A percentile compares a stretch with the other conserved stretches of the same genome.
These are phyloP conservation scores for Jacaranda copaia DNA, from an alignment of 257 asterid species.

Conservation along the genomic window DNA sequence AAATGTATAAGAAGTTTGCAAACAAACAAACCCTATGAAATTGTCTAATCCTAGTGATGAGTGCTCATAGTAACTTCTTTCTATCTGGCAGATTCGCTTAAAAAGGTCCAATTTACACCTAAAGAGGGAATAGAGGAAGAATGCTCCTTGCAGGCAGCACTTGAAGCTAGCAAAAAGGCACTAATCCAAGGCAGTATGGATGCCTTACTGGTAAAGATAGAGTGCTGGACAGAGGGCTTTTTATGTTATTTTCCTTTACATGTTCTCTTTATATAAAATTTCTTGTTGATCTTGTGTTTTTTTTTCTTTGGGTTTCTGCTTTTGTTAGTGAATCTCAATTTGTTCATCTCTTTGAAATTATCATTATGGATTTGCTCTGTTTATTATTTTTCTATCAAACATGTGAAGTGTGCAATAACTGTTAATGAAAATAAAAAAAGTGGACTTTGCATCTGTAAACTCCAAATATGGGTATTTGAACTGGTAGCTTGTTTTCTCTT, in stretches of 20 bases:
- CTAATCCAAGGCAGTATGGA: slow-evolving; percentile 82
- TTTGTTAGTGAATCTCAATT: neutral
- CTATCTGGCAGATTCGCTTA: slow-evolving; percentile 64
- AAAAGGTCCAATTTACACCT: slow-evolving; percentile 55
- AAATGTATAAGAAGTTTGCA: too few relatives aligned
- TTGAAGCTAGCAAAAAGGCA: slow-evolving; percentile 85
- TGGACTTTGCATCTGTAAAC: too few relatives aligned
- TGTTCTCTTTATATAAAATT: slow-evolving; percentile 16
- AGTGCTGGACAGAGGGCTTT: slow-evolving; percentile 5
- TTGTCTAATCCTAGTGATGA: slow-evolving; percentile 9
- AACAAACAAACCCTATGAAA: too few relatives aligned
- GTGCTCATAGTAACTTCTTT: slow-evolving; percentile 38
- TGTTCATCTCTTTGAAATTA: slow-evolving; percentile 21
- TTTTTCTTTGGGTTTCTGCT: slow-evolving; percentile 9
- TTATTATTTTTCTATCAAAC: neutral
- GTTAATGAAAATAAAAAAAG: too few relatives aligned
- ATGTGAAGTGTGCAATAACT: slow-evolving; percentile 19
- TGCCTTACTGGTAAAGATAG: slow-evolving; percentile 70
- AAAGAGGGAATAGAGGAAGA: slow-evolving; percentile 68
- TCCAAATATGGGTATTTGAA: too few relatives aligned
- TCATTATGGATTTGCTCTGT: slow-evolving; percentile 4
- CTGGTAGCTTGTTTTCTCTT: too few relatives aligned
- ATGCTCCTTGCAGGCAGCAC: slow-evolving; percentile 63
- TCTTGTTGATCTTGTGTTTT: neutral
- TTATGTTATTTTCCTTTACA: slow-evolving; percentile 15